phyloP scores from a whole-genome alignment of 2,329 filamentous ascomycete genomes.

The Hansfordia pulvinata region DNA sequence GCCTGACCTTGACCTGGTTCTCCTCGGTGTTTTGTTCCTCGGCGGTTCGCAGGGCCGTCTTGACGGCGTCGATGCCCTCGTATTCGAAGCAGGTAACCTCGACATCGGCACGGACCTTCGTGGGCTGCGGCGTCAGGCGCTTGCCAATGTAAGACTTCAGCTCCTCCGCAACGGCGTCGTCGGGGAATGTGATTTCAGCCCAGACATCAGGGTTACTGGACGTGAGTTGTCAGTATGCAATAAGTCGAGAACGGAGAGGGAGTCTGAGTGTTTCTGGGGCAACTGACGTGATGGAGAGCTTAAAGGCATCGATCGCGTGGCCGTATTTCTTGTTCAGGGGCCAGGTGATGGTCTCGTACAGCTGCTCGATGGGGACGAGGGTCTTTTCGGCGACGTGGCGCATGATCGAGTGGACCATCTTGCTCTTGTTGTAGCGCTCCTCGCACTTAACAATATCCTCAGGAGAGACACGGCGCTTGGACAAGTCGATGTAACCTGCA shows the following conservation, averaged over 20 bases:
- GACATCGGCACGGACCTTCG: slow-evolving; percentile 94
- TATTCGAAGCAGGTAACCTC: slow-evolving; percentile 94
- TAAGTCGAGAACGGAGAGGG: background rate
- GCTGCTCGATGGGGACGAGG: slow-evolving; percentile 78
- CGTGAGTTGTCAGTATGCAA: slow-evolving; percentile 5
- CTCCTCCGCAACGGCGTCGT: slow-evolving; percentile 73
- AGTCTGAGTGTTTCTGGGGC: slow-evolving; percentile 5
- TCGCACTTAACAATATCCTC: slow-evolving; percentile 98
- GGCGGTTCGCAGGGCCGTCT: slow-evolving; percentile 78
- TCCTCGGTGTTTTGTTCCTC: slow-evolving; percentile 88
- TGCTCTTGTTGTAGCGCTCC: slow-evolving; percentile 99
- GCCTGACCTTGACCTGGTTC: slow-evolving; percentile 92
- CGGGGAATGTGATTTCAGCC: slow-evolving; percentile 85
- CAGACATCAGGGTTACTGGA: slow-evolving; percentile 83
- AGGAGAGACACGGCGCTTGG: slow-evolving; percentile 92
- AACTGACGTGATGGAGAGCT: slow-evolving; percentile 88
- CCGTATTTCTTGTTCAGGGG: slow-evolving; percentile 96
- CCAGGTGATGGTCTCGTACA: slow-evolving; percentile 94
- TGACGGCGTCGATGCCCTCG: slow-evolving; percentile 96
- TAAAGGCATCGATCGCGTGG: slow-evolving; percentile 95
- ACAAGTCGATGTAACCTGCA: slow-evolving; percentile 88
- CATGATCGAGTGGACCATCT: slow-evolving; percentile 99
- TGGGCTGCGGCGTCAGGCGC: slow-evolving; percentile 93
- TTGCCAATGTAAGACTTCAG: slow-evolving; percentile 93
- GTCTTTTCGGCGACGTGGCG: slow-evolving; percentile 97